A percentile compares a stretch with the other conserved stretches of the same genome.
These are phyloP conservation scores for Luzula sylvatica DNA, from an alignment of 176 grass and related monocot genomes.

Conservation along the genomic window DNA sequence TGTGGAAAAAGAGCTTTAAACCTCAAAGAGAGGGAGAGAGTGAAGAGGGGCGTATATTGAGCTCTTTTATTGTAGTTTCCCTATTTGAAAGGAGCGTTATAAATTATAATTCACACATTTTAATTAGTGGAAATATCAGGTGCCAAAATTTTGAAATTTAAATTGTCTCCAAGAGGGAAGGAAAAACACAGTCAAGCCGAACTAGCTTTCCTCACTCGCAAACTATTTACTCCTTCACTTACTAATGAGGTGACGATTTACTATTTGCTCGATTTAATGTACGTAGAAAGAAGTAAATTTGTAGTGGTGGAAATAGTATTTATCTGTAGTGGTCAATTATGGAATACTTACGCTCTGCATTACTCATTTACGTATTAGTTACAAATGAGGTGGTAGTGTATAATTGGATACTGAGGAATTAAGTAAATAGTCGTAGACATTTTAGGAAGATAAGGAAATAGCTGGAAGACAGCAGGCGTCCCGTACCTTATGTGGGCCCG, in stretches of 20 bases:
- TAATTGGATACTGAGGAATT: neutral
- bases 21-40: neutral
- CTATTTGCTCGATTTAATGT: no score
- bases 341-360: no score
- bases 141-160: slow-evolving; percentile 72
- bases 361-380: neutral
- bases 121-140: slow-evolving; percentile 23
- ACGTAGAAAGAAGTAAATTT: no score
- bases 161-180: slow-evolving; percentile 29
- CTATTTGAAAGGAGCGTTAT: slow-evolving; percentile 11
- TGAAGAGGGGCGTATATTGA: neutral
- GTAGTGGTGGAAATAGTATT: no score
- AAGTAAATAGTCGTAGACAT: slow-evolving; percentile 10
- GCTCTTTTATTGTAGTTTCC: neutral
- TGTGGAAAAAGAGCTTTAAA: neutral
- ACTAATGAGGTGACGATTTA: no score
- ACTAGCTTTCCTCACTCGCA: no score
- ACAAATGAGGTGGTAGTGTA: neutral
- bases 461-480: neutral
- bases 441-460: neutral
- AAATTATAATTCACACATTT: no score
- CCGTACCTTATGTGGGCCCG: neutral
- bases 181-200: neutral
- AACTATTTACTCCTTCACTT: no score
- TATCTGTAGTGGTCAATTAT: no score